Evolutionary conservation across 345 rosid species (phyloP), one percentile per base, ranked within the genome.

Genomic region (Citrus sinensis): DNA sequence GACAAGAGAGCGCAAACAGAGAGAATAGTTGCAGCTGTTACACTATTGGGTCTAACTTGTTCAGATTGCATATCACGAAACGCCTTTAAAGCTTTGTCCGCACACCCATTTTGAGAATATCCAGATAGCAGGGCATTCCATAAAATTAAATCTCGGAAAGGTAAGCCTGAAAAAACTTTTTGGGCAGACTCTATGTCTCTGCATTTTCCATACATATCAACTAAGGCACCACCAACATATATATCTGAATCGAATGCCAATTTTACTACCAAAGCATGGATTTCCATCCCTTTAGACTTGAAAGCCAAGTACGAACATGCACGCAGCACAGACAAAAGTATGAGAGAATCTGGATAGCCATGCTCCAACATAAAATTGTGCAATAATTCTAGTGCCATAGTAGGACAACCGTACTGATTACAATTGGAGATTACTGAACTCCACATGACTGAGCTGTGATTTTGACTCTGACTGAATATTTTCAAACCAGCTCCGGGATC

Each of bases 101-200:
- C 60, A 72, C 42, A 71, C 56, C 78, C 82, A 37, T 82, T 80
- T 73, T 82, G 89, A 20, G 85, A 77, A 83, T 76, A 88, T 71
- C 86, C 91, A 25, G 87, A 79, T 76, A 88, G 80, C 34, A 86
- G 74, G 42, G 88, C 84, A 85, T 86, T 88, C 88, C 88, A 86
- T 10, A 86, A 54, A 19, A 88, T 79, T 77, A 85, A 71, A 78
- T 88, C 89, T 79, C 79, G 83, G 17, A 35, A 40, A 24, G 24
- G 70, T 80, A 88, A 76, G 61, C 84, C 58, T 35, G 32, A 10
- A 40, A 86, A 86, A 60, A 65, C 81, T 59, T 80, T 73, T 78
- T 85, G 73, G 66, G 86, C 83, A 63, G 86, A 83, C 46, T 85
- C 58, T 30, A 79, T 79, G 71, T 83, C 82, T 69, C 81, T 25